These are phyloP conservation scores for Sclerotinia sclerotiorum DNA, from an alignment of 2,329 filamentous ascomycete species.

Conservation along the genomic window DNA sequence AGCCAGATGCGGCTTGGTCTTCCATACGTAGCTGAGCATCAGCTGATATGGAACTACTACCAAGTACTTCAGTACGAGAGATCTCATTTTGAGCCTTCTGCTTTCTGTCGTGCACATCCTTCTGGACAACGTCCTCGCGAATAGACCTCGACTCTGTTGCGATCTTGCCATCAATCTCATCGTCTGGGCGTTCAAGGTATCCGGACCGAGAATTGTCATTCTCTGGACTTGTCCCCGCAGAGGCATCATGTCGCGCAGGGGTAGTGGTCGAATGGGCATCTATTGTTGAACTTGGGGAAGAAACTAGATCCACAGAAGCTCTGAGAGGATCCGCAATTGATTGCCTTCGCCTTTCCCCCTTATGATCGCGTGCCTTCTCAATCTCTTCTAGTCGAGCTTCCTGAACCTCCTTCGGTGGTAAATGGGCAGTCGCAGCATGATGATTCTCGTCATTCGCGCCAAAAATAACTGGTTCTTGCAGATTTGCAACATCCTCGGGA, in stretches of 20 bases:
- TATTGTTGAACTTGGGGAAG: conserved; percentile 63
- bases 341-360: conserved; percentile 38
- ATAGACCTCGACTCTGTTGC: conserved; percentile 36
- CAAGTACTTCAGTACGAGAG: conserved; percentile 44
- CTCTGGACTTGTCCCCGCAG: conserved; percentile 73
- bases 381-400: conserved; percentile 44
- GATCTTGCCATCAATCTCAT: conserved; percentile 46
- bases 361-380: conserved; percentile 41
- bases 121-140: conserved; percentile 41
- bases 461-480: conserved; percentile 35
- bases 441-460: conserved; percentile 33
- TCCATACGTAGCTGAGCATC: conserved; percentile 60
- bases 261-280: conserved; percentile 71
- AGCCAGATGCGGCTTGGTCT: conserved; percentile 44
- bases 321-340: conserved; percentile 42
- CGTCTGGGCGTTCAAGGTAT: conserved; percentile 48
- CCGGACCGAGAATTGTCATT: conserved; percentile 61
- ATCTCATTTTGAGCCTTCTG: conserved; percentile 34
- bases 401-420: conserved; percentile 51
- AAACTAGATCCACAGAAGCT: conserved; percentile 49
- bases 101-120: conserved; percentile 39
- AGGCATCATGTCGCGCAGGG: conserved; percentile 65
- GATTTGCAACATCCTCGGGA: conserved; percentile 40
- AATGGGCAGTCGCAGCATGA: conserved; percentile 43
- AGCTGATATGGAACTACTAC: conserved; percentile 49